Evolutionary conservation across 2,329 filamentous ascomycete species (phyloP), one percentile per base, ranked within the genome.

Genomic region (Alternaria triticina): DNA sequence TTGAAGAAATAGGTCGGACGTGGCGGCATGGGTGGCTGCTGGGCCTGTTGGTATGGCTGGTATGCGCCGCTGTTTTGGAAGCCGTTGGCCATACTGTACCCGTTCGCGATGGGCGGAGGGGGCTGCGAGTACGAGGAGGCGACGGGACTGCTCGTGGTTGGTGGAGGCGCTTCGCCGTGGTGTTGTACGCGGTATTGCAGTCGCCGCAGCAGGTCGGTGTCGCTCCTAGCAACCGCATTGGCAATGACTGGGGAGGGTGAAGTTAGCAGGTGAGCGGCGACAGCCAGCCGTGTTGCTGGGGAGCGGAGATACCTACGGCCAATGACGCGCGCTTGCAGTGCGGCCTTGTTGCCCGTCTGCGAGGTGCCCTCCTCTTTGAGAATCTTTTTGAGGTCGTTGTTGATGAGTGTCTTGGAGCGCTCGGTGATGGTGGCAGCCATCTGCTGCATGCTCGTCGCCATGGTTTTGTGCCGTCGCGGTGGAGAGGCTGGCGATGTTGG

Each of bases 301-400:
- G 45, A 62, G 61, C 50, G 54, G 66, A 61, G 56, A 59, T 65
- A 88, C 92, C 81, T 85, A 98, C 96, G 87, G 62, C 88, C 84
- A 67, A 91, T 88, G 65, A 97, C 91, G 73, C 95, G 90, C 62
- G 83, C 83, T 81, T 97, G 94, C 63, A 98, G 83, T 45, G 91
- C 87, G 33, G 89, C 88, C 84, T 99, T 99, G 74, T 96, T 90
- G 20, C 96, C 96, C 27, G 90, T 92, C 69, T 88, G 87, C 36
- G 97, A 84, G 23, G 62, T 49, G 50, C 89, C 87, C 82, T 97
- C 92, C 64, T 87, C 84, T 67, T 88, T 87, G 75, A 95, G 91
- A 69, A 98, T 90, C 56, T 86, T 86, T 72, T 93, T 92, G 52
- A 97, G 86, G 72, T 94, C 89, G 63, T 83, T 83, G 74, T 89